Evolutionary conservation across 2,329 filamentous ascomycete species (phyloP), one percentile per base, ranked within the genome.

Genomic region (Fusarium udum): DNA sequence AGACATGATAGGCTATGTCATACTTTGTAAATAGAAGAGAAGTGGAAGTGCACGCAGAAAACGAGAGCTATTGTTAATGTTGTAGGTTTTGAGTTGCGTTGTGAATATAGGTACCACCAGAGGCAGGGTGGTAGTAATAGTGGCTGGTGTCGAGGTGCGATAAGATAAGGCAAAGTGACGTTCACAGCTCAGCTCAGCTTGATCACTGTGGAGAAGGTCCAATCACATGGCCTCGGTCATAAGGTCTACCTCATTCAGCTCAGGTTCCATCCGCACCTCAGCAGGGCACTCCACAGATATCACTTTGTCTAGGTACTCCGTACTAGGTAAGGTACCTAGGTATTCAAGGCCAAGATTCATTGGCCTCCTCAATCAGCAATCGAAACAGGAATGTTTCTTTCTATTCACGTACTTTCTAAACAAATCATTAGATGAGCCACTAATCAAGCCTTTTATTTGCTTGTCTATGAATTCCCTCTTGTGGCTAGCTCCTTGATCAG

Each of bases 1-100:
- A 74, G 80, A 64, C 81, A 83, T 84, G 67, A 59, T 67, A 57
- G 51, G 52, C 80, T 78, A 81, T 73, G 67, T 75, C 80, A 81
- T 81, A 42, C 52, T 56, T 49, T 42, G 34, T 49, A 32, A 18
- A 24, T 22, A 24, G 24, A 43, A 16, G n/a, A 39, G 28, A 20
- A 10, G 26, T 22, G 11, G n/a, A 28, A 40, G 43, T 22, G 26
- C n/a, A 31, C 8, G 13, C 40, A 40, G 36, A 45, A 24, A 48
- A 51, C n/a, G 22, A 37, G 42, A 46, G 24, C 22, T 31, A 49
- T 45, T 13, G 43, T 53, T 48, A 14, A 31, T 39, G 64, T 18
- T 34, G 32, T 63, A 39, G n/a, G 58, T 57, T 40, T 40, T 46
- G 24, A 52, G 57, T 34, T 58, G 59, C 26, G 69, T 67, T 61